Base-by-base conservation (phyloP, 805 yeast genomes). In the Brettanomyces naardenensis region DNA sequence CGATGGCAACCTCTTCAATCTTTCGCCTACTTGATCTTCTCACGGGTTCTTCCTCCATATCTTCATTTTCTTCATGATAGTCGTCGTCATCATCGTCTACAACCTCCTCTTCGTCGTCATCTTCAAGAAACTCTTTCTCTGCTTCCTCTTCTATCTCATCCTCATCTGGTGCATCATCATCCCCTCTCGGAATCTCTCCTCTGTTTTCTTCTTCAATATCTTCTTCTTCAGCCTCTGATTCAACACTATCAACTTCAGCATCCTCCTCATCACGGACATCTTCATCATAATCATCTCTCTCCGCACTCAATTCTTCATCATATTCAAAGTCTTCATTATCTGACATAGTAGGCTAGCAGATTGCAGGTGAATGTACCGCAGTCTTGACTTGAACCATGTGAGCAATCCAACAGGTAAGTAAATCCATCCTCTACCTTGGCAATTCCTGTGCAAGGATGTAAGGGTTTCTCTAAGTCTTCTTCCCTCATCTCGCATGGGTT, bases 131-230 rank as follows among this genome's bases (percentile, higher is more conserved):
- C n/a, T n/a, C 35, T 15, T 19, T 14, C n/a, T 21, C 17, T n/a
- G 14, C 35, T 30, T 27, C 6, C 13, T 15, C 18, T 7, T 27
- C 30, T 6, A 7, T 30, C 19, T 72, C 75, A 13, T 63, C 62
- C 23, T 63, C 58, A 18, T 56, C 60, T 19, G 53, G 49, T 2
- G 71, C 74, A 35, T 44, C 45, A 17, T 41, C 42, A n/a, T 38
- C 60, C 13, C 13, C 51, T 57, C 23, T 40, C 49, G 5, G 48
- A 56, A 13, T 48, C 46, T 5, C 49, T 55, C 10, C 51, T 51
- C 13, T 38, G 44, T 13, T 31, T 31, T 19, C 39, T 45, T 15
- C 33, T 13, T 40, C 41, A 5, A 33, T 31, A 21, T 38, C 32
- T 18, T 37, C 44, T 11, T 31, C 14, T 3, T 22, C 32, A 11